These are phyloP conservation scores for Talaromyces rugulosus DNA, from an alignment of 2,329 filamentous ascomycete species.

Conservation along the genomic window DNA sequence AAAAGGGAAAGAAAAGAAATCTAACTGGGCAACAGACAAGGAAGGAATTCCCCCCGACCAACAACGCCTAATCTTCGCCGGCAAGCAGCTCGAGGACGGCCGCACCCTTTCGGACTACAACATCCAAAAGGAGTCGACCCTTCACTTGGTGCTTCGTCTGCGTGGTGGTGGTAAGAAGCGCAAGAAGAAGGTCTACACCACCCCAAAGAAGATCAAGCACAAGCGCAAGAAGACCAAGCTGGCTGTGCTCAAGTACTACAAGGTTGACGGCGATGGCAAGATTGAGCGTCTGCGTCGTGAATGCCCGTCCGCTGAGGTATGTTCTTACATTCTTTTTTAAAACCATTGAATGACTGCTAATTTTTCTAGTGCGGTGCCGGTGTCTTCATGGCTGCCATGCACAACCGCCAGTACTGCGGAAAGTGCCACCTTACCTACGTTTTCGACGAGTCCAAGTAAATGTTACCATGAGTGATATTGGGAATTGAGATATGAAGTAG, in stretches of 20 bases:
- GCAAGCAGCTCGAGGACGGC: constrained; percentile 99
- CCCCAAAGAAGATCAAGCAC: constrained; percentile 99
- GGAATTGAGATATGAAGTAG: constrained; percentile 3
- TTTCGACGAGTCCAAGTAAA: constrained; percentile 62
- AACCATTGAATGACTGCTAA: too few relatives aligned
- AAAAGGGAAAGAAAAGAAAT: neutral
- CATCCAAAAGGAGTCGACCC: constrained; percentile 99
- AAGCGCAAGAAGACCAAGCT: constrained; percentile 99
- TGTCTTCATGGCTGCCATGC: constrained; percentile 99
- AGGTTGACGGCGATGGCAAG: constrained; percentile 99
- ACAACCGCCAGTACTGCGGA: constrained; percentile 97
- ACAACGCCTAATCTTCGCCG: constrained; percentile 99
- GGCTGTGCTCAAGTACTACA: constrained; percentile 99
- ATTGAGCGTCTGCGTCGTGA: constrained; percentile 98
- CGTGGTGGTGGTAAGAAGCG: constrained; percentile 99
- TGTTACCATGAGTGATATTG: constrained; percentile 12
- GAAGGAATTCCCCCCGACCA: constrained; percentile 99
- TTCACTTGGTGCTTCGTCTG: constrained; percentile 95
- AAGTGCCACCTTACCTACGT: constrained; percentile 68
- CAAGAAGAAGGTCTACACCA: constrained; percentile 99
- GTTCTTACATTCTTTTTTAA: too few relatives aligned
- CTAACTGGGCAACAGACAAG: constrained; percentile 67
- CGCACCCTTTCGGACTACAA: constrained; percentile 99
- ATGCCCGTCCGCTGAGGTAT: constrained; percentile 86
- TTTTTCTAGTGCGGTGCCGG: constrained; percentile 84